A percentile compares a stretch with the other conserved stretches of the same genome.
phyloP scores from a whole-genome alignment of 1,284 basidiomycete genomes.

The Melanopsichium pennsylvanicum region DNA sequence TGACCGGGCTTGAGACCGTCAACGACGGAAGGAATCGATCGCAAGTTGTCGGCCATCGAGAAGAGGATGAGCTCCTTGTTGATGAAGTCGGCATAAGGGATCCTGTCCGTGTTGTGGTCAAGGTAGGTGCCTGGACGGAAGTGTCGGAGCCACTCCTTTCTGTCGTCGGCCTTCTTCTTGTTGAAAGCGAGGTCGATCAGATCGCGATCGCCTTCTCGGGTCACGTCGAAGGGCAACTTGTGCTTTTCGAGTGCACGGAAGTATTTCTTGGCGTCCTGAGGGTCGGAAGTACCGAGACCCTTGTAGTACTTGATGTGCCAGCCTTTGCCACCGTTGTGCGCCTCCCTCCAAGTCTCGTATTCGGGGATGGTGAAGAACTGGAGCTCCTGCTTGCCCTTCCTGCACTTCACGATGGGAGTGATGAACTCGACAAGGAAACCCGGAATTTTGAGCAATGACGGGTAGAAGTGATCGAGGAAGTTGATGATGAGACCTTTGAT shows the following conservation, averaged over 20 bases:
- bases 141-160: constrained; percentile 96
- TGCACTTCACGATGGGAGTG: constrained; percentile 89
- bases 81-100: constrained; percentile 93
- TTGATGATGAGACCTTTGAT: constrained; percentile 99
- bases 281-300: constrained; percentile 94
- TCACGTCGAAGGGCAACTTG: constrained; percentile 87
- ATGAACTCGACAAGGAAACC: constrained; percentile 98
- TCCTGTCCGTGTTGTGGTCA: constrained; percentile 85
- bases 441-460: constrained; percentile 88
- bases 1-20: constrained; percentile 99
- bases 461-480: constrained; percentile 96
- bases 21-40: constrained; percentile 80
- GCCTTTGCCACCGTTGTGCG: constrained; percentile 79
- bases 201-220: constrained; percentile 81
- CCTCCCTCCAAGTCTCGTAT: constrained; percentile 90
- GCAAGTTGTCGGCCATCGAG: constrained; percentile 99
- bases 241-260: constrained; percentile 92
- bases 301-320: constrained; percentile 81
- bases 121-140: constrained; percentile 97
- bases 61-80: constrained; percentile 98
- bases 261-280: constrained; percentile 89
- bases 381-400: constrained; percentile 79
- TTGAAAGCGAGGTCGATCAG: constrained; percentile 98
- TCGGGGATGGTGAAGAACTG: constrained; percentile 98
- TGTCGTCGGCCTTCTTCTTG: constrained; percentile 99